Base-by-base conservation (phyloP, 768 basidiomycete genomes). In the Candolleomyces aberdarensis region DNA sequence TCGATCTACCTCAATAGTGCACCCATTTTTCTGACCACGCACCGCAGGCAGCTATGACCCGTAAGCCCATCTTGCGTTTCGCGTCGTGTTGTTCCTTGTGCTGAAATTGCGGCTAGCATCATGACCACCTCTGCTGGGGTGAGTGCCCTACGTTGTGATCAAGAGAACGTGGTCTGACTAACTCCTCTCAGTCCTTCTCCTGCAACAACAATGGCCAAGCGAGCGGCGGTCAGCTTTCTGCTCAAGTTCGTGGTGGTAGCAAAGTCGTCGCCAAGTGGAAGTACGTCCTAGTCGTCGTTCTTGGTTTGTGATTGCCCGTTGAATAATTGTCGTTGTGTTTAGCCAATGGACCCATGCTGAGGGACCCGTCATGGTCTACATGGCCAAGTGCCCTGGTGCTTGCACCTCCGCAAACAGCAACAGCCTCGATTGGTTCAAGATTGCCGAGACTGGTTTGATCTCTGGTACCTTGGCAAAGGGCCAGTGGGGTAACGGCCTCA, bases 131-230 rank as follows among this genome's bases (percentile, higher is more conserved):
- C 65, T 36, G 64, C 64, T 32, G 60, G 61, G 11, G 65, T 70
- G 59, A 15, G 67, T 39, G 5, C 44, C 44, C 26, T 26, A 3
- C 26, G 15, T 11, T 46, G 15, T 20, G 2, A 17, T 46, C 9
- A 1, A 20, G 2, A 20, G 44, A 17, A 7, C 15, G 2, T 1
- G 14, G 22, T n/a, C 5, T 32, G 41, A 47, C 47, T 32, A 32
- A 49, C 14, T 32, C 9, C 5, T 44, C 19, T 3, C 59, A 72
- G 70, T 69, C 64, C 20, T 67, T 75, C 36, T 68, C 71, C 62
- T 77, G 75, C 65, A 75, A 77, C 69, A 70, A 74, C 66, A 74
- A 75, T 58, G 74, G 74, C 9, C 69, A 70, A 49, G 66, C 74
- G 15, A 65, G 69, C 17, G 64, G 60, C 13, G 63, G 64, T 17